phyloP scores from a whole-genome alignment of 805 yeast genomes.

The Pichia heedii region DNA sequence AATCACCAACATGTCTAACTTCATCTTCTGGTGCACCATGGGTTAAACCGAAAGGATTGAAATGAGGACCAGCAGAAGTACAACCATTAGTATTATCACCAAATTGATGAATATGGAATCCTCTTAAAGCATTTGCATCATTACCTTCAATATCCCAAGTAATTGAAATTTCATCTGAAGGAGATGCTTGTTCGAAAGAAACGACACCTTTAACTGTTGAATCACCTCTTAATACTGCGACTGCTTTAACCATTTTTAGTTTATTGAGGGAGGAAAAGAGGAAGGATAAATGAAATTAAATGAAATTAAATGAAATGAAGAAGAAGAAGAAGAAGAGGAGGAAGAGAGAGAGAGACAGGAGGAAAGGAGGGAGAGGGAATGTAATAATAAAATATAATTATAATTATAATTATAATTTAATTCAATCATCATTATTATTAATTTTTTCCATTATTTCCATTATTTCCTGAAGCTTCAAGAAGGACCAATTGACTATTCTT shows the following conservation, averaged over 20 bases:
- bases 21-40: conserved; percentile 91
- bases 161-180: conserved; percentile 74
- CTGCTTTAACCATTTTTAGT: conserved; percentile 30
- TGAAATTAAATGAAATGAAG: background rate
- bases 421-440: no score
- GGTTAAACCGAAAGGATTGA: conserved; percentile 80
- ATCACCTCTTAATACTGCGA: conserved; percentile 96
- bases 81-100: conserved; percentile 99
- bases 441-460: no score
- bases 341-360: background rate
- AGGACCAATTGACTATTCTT: no score
- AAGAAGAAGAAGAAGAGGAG: background rate
- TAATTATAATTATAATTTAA: no score
- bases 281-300: no score
- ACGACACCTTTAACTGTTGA: conserved; percentile 83
- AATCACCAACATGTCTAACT: conserved; percentile 85
- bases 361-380: background rate
- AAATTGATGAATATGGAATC: conserved; percentile 96
- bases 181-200: conserved; percentile 74
- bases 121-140: conserved; percentile 79
- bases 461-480: no score
- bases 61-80: conserved; percentile 97
- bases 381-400: no score
- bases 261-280: no score
- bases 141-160: conserved; percentile 87